A percentile compares a stretch with the other conserved stretches of the same genome.
These are phyloP conservation scores for Rhynchospora tenuis DNA, from an alignment of 176 grass and related monocot genomes.

Conservation along the genomic window DNA sequence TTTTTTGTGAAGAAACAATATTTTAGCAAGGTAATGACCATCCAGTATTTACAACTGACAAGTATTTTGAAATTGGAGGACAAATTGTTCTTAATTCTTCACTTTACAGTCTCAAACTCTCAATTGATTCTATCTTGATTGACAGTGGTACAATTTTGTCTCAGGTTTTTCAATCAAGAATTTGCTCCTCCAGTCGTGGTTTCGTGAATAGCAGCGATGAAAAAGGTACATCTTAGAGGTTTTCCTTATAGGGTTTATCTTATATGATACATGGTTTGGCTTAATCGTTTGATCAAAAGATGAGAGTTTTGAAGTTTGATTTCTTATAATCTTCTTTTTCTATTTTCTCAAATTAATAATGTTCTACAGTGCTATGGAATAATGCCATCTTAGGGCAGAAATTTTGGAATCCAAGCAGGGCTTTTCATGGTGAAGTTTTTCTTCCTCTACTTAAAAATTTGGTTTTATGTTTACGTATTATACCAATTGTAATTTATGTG, in stretches of 20 bases:
- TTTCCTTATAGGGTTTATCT: neutral
- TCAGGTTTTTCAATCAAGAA: slow-evolving; percentile 25
- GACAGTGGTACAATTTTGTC: slow-evolving; percentile 3
- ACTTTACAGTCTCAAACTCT: neutral
- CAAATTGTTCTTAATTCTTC: neutral
- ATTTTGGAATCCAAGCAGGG: slow-evolving; percentile 21
- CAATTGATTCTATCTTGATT: neutral
- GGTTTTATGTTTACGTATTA: neutral
- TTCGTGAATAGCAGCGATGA: slow-evolving; percentile 2
- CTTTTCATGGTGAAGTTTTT: slow-evolving; percentile 32
- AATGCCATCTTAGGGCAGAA: slow-evolving; percentile 2
- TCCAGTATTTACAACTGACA: neutral
- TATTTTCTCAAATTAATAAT: slow-evolving; percentile 1
- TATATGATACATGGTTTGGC: neutral
- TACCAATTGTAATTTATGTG: slow-evolving; percentile 6
- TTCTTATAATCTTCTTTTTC: neutral
- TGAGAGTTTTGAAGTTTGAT: neutral
- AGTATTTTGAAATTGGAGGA: neutral
- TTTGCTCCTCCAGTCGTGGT: slow-evolving; percentile 27
- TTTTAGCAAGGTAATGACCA: neutral
- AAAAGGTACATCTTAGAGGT: slow-evolving; percentile 15
- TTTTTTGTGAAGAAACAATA: neutral
- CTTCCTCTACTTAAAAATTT: neutral
- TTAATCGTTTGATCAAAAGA: neutral
- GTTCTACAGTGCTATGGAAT: slow-evolving; percentile 17